phyloP scores from a whole-genome alignment of 352 stramenopile species.

The Pythium phragmiticola region DNA sequence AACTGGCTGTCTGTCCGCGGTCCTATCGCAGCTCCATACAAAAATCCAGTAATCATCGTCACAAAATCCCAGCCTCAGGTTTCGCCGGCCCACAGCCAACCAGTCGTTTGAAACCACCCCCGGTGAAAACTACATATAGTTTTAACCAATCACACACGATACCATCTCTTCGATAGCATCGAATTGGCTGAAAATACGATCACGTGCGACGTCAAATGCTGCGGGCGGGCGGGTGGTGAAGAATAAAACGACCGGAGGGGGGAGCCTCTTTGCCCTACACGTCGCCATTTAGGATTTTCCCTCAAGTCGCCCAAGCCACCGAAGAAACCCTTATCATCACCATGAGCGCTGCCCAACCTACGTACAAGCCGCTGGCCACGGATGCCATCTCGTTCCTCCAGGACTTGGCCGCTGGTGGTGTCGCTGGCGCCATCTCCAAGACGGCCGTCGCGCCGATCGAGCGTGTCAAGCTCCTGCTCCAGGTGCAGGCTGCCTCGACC shows the following conservation, averaged over 20 bases:
- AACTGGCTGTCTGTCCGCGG: slow-evolving; percentile 21
- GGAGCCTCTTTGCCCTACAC: background rate
- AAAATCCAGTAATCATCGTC: slow-evolving; percentile 22
- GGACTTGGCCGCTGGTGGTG: slow-evolving; percentile 83
- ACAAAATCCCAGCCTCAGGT: slow-evolving; percentile 33
- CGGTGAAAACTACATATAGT: slow-evolving; percentile 25
- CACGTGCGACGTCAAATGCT: slow-evolving; percentile 33
- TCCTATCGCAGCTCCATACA: slow-evolving; percentile 31
- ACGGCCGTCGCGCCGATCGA: slow-evolving; percentile 89
- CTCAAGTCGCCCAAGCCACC: slow-evolving; percentile 59
- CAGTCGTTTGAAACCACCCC: slow-evolving; percentile 54
- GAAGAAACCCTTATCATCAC: slow-evolving; percentile 47
- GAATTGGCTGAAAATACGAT: slow-evolving; percentile 32
- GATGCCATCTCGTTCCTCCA: slow-evolving; percentile 71
- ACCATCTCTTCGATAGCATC: background rate
- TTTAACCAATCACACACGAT: slow-evolving; percentile 37
- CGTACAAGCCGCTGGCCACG: slow-evolving; percentile 81
- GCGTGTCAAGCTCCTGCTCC: slow-evolving; percentile 91
- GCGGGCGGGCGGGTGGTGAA: slow-evolving; percentile 38
- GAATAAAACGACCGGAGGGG: slow-evolving; percentile 31
- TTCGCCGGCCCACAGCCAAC: slow-evolving; percentile 36
- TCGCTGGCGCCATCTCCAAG: slow-evolving; percentile 90
- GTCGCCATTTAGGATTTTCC: slow-evolving; percentile 83
- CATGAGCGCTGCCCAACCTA: slow-evolving; percentile 66
- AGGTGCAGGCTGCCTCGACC: slow-evolving; percentile 88